Evolutionary conservation across 2,329 filamentous ascomycete genomes (phyloP).

Genomic region (Coniochaeta sp.): DNA sequence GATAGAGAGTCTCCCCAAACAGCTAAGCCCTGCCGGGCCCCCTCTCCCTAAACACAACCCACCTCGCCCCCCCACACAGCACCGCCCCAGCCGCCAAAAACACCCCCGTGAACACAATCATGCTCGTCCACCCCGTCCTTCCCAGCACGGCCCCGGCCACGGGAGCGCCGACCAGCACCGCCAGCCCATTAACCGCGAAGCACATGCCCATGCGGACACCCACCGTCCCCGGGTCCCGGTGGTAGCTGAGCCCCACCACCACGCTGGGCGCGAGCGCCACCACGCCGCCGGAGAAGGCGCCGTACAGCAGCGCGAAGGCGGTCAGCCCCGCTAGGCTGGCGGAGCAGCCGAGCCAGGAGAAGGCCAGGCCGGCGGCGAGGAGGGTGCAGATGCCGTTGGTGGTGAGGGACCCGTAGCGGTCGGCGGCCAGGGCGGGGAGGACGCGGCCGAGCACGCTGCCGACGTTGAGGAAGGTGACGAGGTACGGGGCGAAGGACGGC

Average conservation of each 20-base stretch:
- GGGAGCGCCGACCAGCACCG: conserved; percentile 43
- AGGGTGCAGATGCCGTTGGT: conserved; percentile 24
- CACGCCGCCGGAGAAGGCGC: conserved; percentile 36
- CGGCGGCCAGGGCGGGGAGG: conserved; percentile 35
- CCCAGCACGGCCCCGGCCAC: conserved; percentile 41
- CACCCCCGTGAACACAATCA: background rate
- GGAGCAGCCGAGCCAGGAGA: conserved; percentile 32
- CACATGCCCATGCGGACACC: conserved; percentile 36
- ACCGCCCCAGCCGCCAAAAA: background rate
- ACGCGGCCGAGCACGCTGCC: conserved; percentile 38
- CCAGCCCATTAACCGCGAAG: conserved; percentile 29
- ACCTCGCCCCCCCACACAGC: background rate
- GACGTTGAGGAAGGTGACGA: conserved; percentile 34
- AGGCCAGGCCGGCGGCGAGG: conserved; percentile 26
- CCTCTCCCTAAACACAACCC: background rate
- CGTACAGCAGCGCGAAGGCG: conserved; percentile 35
- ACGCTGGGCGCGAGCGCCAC: conserved; percentile 34
- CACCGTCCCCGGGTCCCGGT: conserved; percentile 26
- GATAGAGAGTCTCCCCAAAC: background rate
- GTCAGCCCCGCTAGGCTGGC: conserved; percentile 25
- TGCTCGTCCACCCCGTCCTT: background rate
- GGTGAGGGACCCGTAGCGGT: conserved; percentile 32
- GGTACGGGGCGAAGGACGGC: conserved; percentile 27
- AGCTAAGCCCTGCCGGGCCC: background rate
- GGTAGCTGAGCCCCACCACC: conserved; percentile 25